Evolutionary conservation across 2,329 filamentous ascomycete genomes (phyloP), one percentile per base, ranked within the genome.

Genomic region (Fusarium stilboides): DNA sequence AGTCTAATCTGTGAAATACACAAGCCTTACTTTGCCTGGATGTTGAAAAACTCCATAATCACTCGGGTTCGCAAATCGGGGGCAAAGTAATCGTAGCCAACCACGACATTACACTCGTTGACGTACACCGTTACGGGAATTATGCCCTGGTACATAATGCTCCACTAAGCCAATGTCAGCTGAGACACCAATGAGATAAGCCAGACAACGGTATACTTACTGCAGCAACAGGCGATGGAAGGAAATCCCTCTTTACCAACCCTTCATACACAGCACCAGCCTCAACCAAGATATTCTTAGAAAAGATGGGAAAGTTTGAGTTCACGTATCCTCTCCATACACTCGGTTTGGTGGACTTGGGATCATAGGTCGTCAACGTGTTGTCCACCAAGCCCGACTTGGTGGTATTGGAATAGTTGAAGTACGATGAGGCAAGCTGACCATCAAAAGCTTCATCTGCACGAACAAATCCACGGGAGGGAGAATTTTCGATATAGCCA

Each of bases 41-140:
- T 77, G 31, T 79, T 77, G 51, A 77, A 79, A 20, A 77, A 77
- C 5, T 74, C 64, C 8, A 74, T 78, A 1, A 74, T 66, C 0
- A 77, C 77, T 5, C 76, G 56, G 4, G 77, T 79, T 17, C 77
- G 68, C 13, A 68, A 37, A 0, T 51, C 71, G 0, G 72, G 71
- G 0, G 75, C 68, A 43, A 79, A 79, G 33, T 77, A 82, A 51
- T 81, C 79, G 37, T 80, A 81, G 0, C 80, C 80, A 36, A 78
- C 78, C 2, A 81, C 60, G 5, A 77, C 28, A 54, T 72, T 68
- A 53, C 78, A 80, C n/a, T 50, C 66, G 33, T 77, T 72, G 1
- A 81, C 76, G 19, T 75, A 81, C 0, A 80, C 74, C 0, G 78
- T 81, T 0, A 80, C 78, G 0, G 80, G 79, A 15, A 82, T 74